Base-by-base conservation (phyloP, 2,329 filamentous ascomycete genomes). In the Phialophora tarda region DNA sequence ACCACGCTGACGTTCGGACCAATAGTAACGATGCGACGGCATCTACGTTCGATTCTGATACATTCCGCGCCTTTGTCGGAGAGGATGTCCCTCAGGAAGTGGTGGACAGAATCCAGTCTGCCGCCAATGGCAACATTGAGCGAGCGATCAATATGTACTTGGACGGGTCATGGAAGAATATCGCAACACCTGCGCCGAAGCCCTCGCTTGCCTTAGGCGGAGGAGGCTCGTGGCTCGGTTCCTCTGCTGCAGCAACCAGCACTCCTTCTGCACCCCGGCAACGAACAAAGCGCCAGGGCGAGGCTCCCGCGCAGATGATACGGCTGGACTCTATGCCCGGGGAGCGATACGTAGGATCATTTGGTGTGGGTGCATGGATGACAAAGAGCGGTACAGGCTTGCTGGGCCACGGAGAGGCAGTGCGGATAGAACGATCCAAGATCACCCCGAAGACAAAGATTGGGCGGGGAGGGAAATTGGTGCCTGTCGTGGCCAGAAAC, bases 291-390 rank as follows among this genome's bases (percentile, higher is more conserved):
- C 34, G 24, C 30, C 21, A 12, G n/a, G 41, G 58, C 8, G 50
- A 28, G 24, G 26, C 38, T 30, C 28, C 14, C 11, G 26, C 65
- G 68, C 64, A 72, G 72, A 12, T 75, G 75, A 48, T 34, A 10
- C 12, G 62, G 12, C 62, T 78, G 17, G 73, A 73, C 30, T 73
- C 73, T 3, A 86, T 84, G 82, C 88, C 88, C 0, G 73, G 79
- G 1, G 83, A 82, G 71, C 81, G 95, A 74, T 99, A 98, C 73
- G 86, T 98, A 67, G 95, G 95, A 21, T 92, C 93, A 0, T 95
- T 98, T 78, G 95, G 95, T 8, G 93, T 91, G 4, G 92, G 90
- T 62, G 95, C 89, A 4, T 99, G 95, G 95, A 89, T 92, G 5
- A 98, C 94, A 3, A 88, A 89, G 73, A 97, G 92, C 76, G 94